Percentiles rank a stretch among this genome's conserved stretches.
These are phyloP conservation scores for Dendrocalamus latiflorus DNA, from an alignment of 202 grass and related monocot genomes.

Conservation along the genomic window DNA sequence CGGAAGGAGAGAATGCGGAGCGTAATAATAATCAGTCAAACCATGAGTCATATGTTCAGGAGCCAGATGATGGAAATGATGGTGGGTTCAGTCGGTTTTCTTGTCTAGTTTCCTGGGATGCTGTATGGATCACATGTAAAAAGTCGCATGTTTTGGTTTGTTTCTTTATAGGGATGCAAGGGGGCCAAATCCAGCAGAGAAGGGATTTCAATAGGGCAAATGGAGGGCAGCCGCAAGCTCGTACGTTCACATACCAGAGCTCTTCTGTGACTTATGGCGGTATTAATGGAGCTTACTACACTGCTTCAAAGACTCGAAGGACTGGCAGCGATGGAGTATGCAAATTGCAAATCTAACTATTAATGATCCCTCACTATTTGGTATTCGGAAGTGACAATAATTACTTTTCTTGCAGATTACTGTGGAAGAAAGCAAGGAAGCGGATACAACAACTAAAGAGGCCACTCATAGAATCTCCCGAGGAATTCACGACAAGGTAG, in stretches of 20 bases:
- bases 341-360: not conserved
- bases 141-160: not conserved
- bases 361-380: not conserved
- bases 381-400: not conserved
- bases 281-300: conserved; percentile 80
- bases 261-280: conserved; percentile 86
- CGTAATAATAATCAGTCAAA: not conserved
- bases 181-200: conserved; percentile 27
- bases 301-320: conserved; percentile 53
- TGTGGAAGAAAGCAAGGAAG: conserved; percentile 87
- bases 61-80: conserved; percentile 63
- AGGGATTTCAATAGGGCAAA: conserved; percentile 25
- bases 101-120: not conserved
- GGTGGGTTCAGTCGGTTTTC: conserved; percentile 23
- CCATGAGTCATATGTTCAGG: conserved; percentile 56
- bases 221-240: conserved; percentile 35
- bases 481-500: conserved; percentile 90
- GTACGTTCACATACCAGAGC: conserved; percentile 55
- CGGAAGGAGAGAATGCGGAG: conserved; percentile 18
- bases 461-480: conserved; percentile 71
- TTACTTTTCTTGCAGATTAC: conserved; percentile 46
- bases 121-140: not conserved
- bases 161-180: conserved; percentile 43
- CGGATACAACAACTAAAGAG: conserved; percentile 61
- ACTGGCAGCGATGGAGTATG: conserved; percentile 69